These are phyloP conservation scores for Chlorophyllum brunneum DNA, from an alignment of 768 basidiomycete species.

Conservation along the genomic window DNA sequence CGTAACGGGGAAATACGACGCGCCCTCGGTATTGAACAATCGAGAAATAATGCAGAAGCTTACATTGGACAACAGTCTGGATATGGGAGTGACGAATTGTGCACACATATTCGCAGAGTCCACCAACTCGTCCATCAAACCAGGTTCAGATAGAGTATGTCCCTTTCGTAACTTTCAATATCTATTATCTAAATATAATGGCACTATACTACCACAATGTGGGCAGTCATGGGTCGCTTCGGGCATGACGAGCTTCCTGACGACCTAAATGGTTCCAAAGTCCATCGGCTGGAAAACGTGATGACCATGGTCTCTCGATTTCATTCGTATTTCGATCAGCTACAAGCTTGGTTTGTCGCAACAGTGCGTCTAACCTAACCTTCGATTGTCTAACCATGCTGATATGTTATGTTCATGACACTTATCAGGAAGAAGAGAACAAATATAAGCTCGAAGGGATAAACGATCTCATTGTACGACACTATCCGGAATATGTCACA, in stretches of 20 bases:
- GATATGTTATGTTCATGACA: no score
- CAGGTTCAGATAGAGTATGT: constrained; percentile 19
- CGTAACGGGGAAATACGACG: constrained; percentile 25
- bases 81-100: constrained; percentile 12
- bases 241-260: constrained; percentile 20
- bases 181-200: constrained; percentile 14
- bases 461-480: constrained; percentile 2
- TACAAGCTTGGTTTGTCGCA: constrained; percentile 28
- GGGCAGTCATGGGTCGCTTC: constrained; percentile 24
- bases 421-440: constrained; percentile 15
- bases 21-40: not conserved
- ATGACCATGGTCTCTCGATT: constrained; percentile 23
- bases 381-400: no score
- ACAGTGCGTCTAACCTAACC: constrained; percentile 18
- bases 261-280: constrained; percentile 23
- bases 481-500: constrained; percentile 18
- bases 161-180: constrained; percentile 1
- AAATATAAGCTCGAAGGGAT: constrained; percentile 18
- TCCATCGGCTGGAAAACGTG: constrained; percentile 27
- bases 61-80: constrained; percentile 1
- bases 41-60: constrained; percentile 13
- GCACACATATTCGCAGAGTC: constrained; percentile 28
- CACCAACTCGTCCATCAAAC: constrained; percentile 17
- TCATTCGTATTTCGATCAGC: constrained; percentile 22
- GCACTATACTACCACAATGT: constrained; percentile 20